Base-by-base conservation (phyloP, 805 yeast genomes). In the Maudiozyma pseudohumilis region DNA sequence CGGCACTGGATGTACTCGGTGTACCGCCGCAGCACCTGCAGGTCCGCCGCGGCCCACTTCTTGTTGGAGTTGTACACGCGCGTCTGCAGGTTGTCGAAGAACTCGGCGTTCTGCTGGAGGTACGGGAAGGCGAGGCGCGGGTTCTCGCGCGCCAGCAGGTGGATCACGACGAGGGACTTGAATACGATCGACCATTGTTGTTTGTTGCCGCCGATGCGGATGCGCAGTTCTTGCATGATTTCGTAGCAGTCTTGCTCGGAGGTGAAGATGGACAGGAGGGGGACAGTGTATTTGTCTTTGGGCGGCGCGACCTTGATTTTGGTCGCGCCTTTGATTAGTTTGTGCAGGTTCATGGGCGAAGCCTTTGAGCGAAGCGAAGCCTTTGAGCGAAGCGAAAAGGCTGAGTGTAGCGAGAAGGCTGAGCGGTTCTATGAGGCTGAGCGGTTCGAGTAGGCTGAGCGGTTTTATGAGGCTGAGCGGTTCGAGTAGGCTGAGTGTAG, bases 211-310 rank as follows among this genome's bases (percentile, higher is more conserved):
- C 65, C 74, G 34, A 87, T 66, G 35, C 96, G 65, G 17, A 55
- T 53, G 21, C 68, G 68, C 40, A 89, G 62, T 1, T 80, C 65
- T 35, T 69, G 65, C 75, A 88, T 78, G 28, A 88, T 79, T 13
- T 77, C 73, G 40, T 68, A 67, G 50, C 89, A 77, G 45, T 82
- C 68, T 6, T 45, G 49, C 15, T 50, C 50, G 33, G 51, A 48
- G 13, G 56, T 44, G 1, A 70, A 60, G 3, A 67, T 66, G 33
- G 61, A 69, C 25, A 92, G 68, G 36, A 92, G 84, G 2, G 96
- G 97, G 62, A 88, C 96, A 37, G 89, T 78, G 56, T 92, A 92
- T 60, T 92, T 92, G 25, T 94, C 82, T 64, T 92, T 92, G 7
- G 98, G 98, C 16, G 97, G 95, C 9, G 97, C 97, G 63, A 85